Percentiles rank a stretch among this genome's conserved stretches.
phyloP scores from a whole-genome alignment of 768 basidiomycete species.

The Tulasnella calospora region DNA sequence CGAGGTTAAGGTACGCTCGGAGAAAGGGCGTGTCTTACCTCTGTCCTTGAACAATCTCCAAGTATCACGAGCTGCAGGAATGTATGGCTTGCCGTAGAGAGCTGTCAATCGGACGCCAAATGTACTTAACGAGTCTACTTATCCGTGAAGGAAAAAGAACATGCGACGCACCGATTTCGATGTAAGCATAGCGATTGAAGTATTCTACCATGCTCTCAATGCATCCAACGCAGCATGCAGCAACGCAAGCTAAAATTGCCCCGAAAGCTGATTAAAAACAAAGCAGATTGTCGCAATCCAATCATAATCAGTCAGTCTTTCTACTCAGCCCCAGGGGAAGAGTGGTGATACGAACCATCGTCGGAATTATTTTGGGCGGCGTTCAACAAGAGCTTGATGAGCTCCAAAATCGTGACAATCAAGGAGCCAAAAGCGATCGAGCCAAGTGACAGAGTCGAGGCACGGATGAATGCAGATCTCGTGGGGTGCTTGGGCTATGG shows the following conservation, averaged over 20 bases:
- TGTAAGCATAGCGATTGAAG: slow-evolving; percentile 82
- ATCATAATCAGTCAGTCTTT: not conserved
- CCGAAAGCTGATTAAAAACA: slow-evolving; percentile 50
- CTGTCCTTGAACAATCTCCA: slow-evolving; percentile 73
- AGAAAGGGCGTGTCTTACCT: slow-evolving; percentile 37
- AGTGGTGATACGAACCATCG: slow-evolving; percentile 49
- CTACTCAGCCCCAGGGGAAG: not conserved
- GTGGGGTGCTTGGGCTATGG: slow-evolving; percentile 52
- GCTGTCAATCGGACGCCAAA: slow-evolving; percentile 38
- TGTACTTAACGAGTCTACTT: slow-evolving; percentile 15
- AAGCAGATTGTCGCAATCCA: not conserved
- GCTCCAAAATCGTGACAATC: slow-evolving; percentile 73
- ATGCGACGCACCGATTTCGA: slow-evolving; percentile 52
- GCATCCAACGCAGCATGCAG: slow-evolving; percentile 68
- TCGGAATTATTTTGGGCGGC: slow-evolving; percentile 53
- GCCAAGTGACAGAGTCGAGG: slow-evolving; percentile 72
- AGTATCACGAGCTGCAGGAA: slow-evolving; percentile 76
- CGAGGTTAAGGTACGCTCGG: not conserved
- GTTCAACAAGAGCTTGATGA: slow-evolving; percentile 58
- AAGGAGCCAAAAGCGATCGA: slow-evolving; percentile 81
- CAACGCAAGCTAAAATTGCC: slow-evolving; percentile 70
- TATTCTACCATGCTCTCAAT: slow-evolving; percentile 66
- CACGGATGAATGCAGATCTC: slow-evolving; percentile 65
- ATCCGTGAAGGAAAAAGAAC: not conserved
- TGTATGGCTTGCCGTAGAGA: slow-evolving; percentile 78